Base-by-base conservation (phyloP, 257 asterid species). In the Ehretia macrophylla region DNA sequence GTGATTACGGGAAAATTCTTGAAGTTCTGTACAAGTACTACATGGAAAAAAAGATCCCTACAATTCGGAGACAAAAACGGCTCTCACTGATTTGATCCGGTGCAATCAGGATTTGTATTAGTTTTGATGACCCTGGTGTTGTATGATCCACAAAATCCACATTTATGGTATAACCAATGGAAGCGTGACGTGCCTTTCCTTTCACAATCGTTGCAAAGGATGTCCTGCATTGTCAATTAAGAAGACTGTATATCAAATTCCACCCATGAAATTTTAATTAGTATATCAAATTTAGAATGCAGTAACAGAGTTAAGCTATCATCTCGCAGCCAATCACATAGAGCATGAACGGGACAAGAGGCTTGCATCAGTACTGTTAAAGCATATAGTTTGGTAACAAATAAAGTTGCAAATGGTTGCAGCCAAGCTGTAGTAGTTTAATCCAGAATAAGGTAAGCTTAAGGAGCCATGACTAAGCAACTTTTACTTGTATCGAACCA, bases 81-180 rank as follows among this genome's bases (percentile, higher is more conserved):
- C 23, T 17, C 51, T 58, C 67, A 58, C 0, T 54, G 51, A 55
- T 14, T 56, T 51, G 60, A 27, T 23, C 59, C 9, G 17, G 69
- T 42, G 68, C 80, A 77, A 44, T 60, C 68, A 14, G 57, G 52
- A 64, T 50, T 46, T 20, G 37, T 39, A 5, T 62, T 38, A n/a
- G 52, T 19, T 63, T 58, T 67, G 64, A 78, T 61, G 50, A 67
- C 83, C 53, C 80, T 74, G 14, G 83, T 73, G 62, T 78, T 78
- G 72, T 78, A 78, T 38, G 83, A 78, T 11, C 75, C 71, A 46
- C 83, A 78, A 13, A 53, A 50, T 38, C 68, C 75, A 50, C 83
- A 78, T 55, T 74, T 78, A 56, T 78, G 83, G 56, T 78, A 78
- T 53, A 78, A 38, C 83, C 83, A 78, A 50, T 78, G 83, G 69